A percentile compares a stretch with the other conserved stretches of the same genome.
Evolutionary conservation across 805 yeast genomes (phyloP).

Genomic region (Candida cerambycidarum): DNA sequence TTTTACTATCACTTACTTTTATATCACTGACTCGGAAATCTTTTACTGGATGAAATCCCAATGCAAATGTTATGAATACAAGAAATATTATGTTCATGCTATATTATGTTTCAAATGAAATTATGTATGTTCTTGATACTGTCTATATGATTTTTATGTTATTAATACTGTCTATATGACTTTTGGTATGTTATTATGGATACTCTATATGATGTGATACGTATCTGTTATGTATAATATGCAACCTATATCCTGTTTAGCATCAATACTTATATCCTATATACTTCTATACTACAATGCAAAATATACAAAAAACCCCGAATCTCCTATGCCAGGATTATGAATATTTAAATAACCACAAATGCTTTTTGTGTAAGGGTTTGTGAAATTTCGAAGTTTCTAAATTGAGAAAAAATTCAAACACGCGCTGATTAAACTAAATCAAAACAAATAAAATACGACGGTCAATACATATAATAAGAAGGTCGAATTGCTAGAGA

Average conservation of each 20-base stretch:
- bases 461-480: neutral
- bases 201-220: no score
- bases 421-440: slow-evolving; percentile 7
- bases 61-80: slow-evolving; percentile 1
- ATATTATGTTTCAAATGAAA: neutral
- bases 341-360: neutral
- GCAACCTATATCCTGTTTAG: no score
- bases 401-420: slow-evolving; percentile 7
- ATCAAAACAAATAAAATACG: slow-evolving; percentile 7
- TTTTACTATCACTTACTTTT: neutral
- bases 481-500: no score
- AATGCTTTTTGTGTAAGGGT: slow-evolving; percentile 3
- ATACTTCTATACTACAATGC: no score
- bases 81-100: slow-evolving; percentile 4
- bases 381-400: slow-evolving; percentile 7
- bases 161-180: no score
- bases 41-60: slow-evolving; percentile 17
- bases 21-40: slow-evolving; percentile 19
- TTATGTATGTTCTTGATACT: neutral
- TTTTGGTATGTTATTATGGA: no score
- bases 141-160: neutral
- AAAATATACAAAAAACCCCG: neutral
- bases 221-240: no score
- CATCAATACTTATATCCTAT: no score
- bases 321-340: neutral